Percentiles rank a stretch among this genome's conserved stretches.
phyloP scores from a whole-genome alignment of 148 eudicot species.

The Dianthus caryophyllus region DNA sequence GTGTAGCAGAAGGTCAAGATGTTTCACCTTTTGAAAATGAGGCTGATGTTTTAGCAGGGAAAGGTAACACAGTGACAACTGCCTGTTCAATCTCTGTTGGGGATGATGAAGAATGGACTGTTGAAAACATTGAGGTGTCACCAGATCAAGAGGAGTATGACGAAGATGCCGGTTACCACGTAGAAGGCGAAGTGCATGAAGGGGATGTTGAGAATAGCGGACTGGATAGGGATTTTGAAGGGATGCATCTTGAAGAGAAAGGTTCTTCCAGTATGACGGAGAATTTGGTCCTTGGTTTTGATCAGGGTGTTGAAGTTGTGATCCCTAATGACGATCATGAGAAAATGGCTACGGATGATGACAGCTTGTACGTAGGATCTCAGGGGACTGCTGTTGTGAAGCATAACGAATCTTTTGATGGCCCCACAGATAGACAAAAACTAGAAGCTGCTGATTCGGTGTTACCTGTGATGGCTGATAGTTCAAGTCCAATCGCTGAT shows the following conservation, averaged over 20 bases:
- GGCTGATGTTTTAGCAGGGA: constrained; percentile 30
- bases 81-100: constrained; percentile 45
- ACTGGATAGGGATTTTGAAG: constrained; percentile 58
- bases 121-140: constrained; percentile 53
- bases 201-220: constrained; percentile 53
- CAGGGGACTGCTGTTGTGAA: constrained; percentile 35
- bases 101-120: constrained; percentile 90
- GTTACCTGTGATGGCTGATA: constrained; percentile 21
- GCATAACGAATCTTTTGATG: constrained; percentile 34
- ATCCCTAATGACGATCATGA: constrained; percentile 73
- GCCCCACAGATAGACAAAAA: constrained; percentile 29
- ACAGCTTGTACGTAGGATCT: constrained; percentile 26
- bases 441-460: constrained; percentile 29
- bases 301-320: constrained; percentile 87
- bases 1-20: constrained; percentile 38
- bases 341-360: constrained; percentile 40
- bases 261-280: constrained; percentile 44
- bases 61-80: constrained; percentile 25
- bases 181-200: constrained; percentile 76
- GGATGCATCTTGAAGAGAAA: constrained; percentile 47
- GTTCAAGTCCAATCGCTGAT: constrained; percentile 25
- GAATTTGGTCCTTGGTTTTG: constrained; percentile 84
- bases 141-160: constrained; percentile 90
- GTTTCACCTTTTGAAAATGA: constrained; percentile 31
- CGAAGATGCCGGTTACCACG: constrained; percentile 78